Conservation (phyloP, 768 basidiomycete species). For the Kwoniella dejecticola region DNA sequence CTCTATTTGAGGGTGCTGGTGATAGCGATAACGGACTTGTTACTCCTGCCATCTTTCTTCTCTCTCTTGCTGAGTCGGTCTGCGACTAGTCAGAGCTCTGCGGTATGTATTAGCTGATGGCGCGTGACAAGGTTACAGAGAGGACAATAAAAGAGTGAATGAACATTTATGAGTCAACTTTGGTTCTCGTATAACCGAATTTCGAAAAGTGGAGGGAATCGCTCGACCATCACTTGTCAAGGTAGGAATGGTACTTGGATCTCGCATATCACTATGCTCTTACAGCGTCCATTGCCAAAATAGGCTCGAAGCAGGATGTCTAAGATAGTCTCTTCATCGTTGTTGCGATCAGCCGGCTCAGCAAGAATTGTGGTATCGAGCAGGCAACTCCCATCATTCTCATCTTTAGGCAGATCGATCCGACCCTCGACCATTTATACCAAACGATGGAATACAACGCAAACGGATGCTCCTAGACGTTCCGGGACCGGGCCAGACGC, state of each 20-base stretch:
- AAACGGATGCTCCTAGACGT: background rate
- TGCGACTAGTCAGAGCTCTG: background rate
- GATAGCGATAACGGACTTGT: constrained; percentile 22
- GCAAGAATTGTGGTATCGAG: background rate
- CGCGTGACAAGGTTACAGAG: background rate
- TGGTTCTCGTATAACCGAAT: constrained; percentile 2
- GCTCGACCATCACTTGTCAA: background rate
- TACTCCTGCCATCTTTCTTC: constrained; percentile 4
- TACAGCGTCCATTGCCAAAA: too few relatives aligned
- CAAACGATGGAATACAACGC: constrained; percentile 2
- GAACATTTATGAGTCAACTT: constrained; percentile 1
- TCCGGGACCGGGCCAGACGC: background rate
- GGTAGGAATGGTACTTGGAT: too few relatives aligned
- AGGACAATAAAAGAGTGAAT: background rate
- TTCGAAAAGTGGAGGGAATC: background rate
- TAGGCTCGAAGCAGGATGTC: background rate
- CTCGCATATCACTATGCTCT: too few relatives aligned
- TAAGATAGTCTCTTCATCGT: background rate
- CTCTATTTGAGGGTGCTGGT: constrained; percentile 16
- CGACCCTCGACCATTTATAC: background rate
- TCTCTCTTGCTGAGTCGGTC: too few relatives aligned
- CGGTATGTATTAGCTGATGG: too few relatives aligned
- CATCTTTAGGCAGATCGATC: background rate
- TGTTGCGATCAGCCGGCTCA: background rate
- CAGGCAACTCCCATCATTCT: background rate